Percentiles rank a stretch among this genome's conserved stretches.
These are phyloP conservation scores for Calonectria pseudoturangicola DNA, from an alignment of 2,329 filamentous ascomycete genomes.

Conservation along the genomic window DNA sequence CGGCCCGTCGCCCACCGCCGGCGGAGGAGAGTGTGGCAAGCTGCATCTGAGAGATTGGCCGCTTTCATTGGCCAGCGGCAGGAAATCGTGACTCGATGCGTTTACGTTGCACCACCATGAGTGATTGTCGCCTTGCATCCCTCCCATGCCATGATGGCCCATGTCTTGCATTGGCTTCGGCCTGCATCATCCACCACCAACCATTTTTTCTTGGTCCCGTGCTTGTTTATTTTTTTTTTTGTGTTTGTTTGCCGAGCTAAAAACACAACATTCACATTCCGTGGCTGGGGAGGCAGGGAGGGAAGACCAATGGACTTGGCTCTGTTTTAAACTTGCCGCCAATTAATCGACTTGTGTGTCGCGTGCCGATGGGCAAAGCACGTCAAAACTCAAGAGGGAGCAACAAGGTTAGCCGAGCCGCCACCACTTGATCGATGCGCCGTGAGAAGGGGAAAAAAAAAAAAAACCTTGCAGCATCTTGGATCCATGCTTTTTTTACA, in stretches of 20 bases:
- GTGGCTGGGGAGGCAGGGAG: not conserved
- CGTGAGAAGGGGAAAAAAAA: too few relatives aligned
- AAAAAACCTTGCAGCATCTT: not conserved
- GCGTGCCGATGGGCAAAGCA: slow-evolving; percentile 1
- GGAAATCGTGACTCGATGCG: slow-evolving; percentile 1
- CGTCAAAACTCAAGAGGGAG: not conserved
- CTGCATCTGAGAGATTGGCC: slow-evolving; percentile 7
- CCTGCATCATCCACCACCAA: not conserved
- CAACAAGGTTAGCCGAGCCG: not conserved
- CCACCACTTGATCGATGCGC: not conserved
- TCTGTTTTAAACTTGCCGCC: not conserved
- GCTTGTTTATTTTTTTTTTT: not conserved
- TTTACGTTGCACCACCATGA: slow-evolving; percentile 9
- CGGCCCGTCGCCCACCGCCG: not conserved
- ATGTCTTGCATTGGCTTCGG: not conserved
- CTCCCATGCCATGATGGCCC: too few relatives aligned
- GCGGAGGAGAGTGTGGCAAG: not conserved
- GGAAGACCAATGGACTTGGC: too few relatives aligned
- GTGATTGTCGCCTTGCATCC: not conserved
- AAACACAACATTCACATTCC: not conserved
- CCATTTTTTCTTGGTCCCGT: not conserved
- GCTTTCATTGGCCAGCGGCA: slow-evolving; percentile 8
- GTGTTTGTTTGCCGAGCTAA: not conserved
- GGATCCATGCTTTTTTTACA: not conserved
- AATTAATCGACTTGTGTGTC: slow-evolving; percentile 9